Base-by-base conservation (phyloP, 2,329 filamentous ascomycete genomes). In the Curvularia sp. region DNA sequence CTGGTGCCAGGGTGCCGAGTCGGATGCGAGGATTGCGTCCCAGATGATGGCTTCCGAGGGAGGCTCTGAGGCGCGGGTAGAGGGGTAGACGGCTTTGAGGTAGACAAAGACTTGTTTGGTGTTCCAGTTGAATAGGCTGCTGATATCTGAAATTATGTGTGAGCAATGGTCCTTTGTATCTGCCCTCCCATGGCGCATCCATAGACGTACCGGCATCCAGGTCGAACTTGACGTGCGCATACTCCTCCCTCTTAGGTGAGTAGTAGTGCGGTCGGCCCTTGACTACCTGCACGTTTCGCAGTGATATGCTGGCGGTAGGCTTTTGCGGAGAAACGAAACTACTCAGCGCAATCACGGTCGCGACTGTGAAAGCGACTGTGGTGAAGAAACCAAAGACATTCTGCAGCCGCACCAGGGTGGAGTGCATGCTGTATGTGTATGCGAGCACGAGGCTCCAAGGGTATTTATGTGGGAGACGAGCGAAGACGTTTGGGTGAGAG, bases 381-480 rank as follows among this genome's bases (percentile, higher is more conserved):
- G 95, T 98, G 84, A 98, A 97, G 87, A 96, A 97, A 78, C 95
- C 93, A 77, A 99, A 99, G 77, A 93, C 89, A 80, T 92, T 94
- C 80, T 99, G 95, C 67, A 89, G 79, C 68, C 95, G 91, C 63
- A 91, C 92, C 48, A 96, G 80, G 46, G 90, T 86, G 74, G 92
- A 96, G 80, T 97, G 89, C 95, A 99, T 98, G 36, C 46, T 52
- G 32, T 28, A 38, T 34, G 18, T 25, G 5, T 43, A 15, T 43
- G 36, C 50, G 46, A 54, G 53, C 42, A 39, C 48, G 25, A 30
- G 5, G 53, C 48, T 45, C 49, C 48, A 34, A 30, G 19, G 12
- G 12, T 18, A 27, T 9, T 25, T 39, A 3, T 57, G 19, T 27
- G 39, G 36, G 60, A 39, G 50, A 47, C 15, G 38, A 39, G 38